Percentiles rank a stretch among this genome's conserved stretches.
phyloP scores from a whole-genome alignment of 306 rosid genomes.

The Albizia julibrissin region DNA sequence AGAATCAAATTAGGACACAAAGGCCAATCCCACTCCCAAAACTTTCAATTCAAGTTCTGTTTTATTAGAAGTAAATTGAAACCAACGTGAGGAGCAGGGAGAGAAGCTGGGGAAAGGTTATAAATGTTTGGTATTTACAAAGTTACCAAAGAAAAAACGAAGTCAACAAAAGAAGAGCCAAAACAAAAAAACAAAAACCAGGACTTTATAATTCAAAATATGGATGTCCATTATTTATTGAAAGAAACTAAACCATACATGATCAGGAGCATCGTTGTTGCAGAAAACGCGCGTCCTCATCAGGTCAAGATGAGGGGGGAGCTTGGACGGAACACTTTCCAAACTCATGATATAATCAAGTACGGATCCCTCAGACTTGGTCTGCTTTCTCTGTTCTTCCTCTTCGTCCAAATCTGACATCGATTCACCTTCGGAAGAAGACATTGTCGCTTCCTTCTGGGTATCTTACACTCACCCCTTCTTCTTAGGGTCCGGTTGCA shows the following conservation, averaged over 20 bases:
- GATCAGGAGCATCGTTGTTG: conserved; percentile 50
- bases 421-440: conserved; percentile 29
- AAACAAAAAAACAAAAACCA: not conserved
- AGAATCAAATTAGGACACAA: not conserved
- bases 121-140: not conserved
- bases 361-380: not conserved
- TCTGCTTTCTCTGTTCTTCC: conserved; percentile 2
- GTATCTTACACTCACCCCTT: not conserved
- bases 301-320: conserved; percentile 47
- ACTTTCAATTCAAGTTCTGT: not conserved
- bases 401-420: conserved; percentile 38
- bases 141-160: not conserved
- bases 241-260: conserved; percentile 31
- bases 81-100: not conserved
- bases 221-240: not conserved
- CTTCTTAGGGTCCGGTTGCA: too few species aligned
- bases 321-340: conserved; percentile 44
- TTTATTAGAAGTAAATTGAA: not conserved
- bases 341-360: conserved; percentile 53
- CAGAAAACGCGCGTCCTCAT: conserved; percentile 50
- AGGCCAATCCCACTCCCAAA: not conserved
- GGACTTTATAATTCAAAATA: not conserved
- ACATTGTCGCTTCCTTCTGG: not conserved
- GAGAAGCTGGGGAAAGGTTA: not conserved
- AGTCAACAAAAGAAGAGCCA: not conserved